Evolutionary conservation across 2,329 filamentous ascomycete genomes (phyloP).

Genomic region (Paecilomyces niveus): DNA sequence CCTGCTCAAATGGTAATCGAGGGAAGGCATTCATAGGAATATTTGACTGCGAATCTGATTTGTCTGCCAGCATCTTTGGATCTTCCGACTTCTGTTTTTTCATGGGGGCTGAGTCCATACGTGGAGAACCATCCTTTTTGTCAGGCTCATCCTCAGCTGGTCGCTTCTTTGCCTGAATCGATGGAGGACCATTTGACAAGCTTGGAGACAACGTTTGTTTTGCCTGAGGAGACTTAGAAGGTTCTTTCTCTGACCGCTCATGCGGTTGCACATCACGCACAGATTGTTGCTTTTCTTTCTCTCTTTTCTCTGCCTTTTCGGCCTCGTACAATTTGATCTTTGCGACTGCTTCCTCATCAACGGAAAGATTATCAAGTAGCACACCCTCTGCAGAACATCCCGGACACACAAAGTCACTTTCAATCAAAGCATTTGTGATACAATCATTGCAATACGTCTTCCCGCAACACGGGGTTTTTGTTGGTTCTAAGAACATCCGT

Average conservation of each 20-base stretch:
- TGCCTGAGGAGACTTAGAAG: slow-evolving; percentile 6
- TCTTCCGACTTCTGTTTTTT: slow-evolving; percentile 43
- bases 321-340: slow-evolving; percentile 71
- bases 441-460: slow-evolving; percentile 99
- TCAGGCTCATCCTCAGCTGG: slow-evolving; percentile 63
- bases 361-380: slow-evolving; percentile 80
- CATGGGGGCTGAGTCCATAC: slow-evolving; percentile 23
- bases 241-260: slow-evolving; percentile 9
- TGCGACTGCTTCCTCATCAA: slow-evolving; percentile 69
- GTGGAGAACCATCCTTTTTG: slow-evolving; percentile 52
- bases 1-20: slow-evolving; percentile 24
- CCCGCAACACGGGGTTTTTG: slow-evolving; percentile 97
- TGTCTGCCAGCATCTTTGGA: slow-evolving; percentile 3
- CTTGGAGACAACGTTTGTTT: slow-evolving; percentile 22
- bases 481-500: slow-evolving; percentile 95
- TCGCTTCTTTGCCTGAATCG: slow-evolving; percentile 63
- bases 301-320: slow-evolving; percentile 42
- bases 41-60: slow-evolving; percentile 8
- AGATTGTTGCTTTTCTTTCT: slow-evolving; percentile 30
- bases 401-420: slow-evolving; percentile 95
- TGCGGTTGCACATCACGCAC: slow-evolving; percentile 15
- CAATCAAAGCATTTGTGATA: slow-evolving; percentile 97
- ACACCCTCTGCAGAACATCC: slow-evolving; percentile 86
- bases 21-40: slow-evolving; percentile 11
- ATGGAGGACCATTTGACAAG: slow-evolving; percentile 22